Conservation (phyloP, 2,329 filamentous ascomycete species). For the Hypoxylon sp. region DNA sequence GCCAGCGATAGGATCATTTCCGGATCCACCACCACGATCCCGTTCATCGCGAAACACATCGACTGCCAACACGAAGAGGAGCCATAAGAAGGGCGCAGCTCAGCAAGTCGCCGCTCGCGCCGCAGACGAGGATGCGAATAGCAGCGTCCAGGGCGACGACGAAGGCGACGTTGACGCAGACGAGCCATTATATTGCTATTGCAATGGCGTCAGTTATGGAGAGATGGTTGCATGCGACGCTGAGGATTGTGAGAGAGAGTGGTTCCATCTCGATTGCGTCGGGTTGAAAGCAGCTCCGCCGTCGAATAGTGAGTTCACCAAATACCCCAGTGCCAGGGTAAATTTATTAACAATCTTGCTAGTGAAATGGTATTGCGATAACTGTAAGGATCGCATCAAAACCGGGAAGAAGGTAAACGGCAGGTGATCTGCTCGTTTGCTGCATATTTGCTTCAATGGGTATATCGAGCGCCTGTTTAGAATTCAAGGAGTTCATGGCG, state of each 20-base stretch:
- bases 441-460: conserved; percentile 25
- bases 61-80: conserved; percentile 63
- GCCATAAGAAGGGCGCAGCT: conserved; percentile 71
- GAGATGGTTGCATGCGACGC: conserved; percentile 89
- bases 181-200: conserved; percentile 84
- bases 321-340: conserved; percentile 24
- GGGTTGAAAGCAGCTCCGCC: conserved; percentile 84
- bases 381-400: conserved; percentile 78
- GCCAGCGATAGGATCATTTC: conserved; percentile 72
- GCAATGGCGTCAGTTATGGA: conserved; percentile 83
- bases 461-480: conserved; percentile 28
- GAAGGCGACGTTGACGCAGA: conserved; percentile 77
- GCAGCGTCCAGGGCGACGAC: conserved; percentile 62
- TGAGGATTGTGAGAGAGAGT: conserved; percentile 79
- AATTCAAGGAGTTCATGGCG: conserved; percentile 39
- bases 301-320: conserved; percentile 74
- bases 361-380: conserved; percentile 88
- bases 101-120: conserved; percentile 55
- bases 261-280: conserved; percentile 88
- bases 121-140: conserved; percentile 62
- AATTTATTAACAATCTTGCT: conserved; percentile 53
- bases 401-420: conserved; percentile 68
- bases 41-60: conserved; percentile 66
- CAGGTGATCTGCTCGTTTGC: conserved; percentile 55
- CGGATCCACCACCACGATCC: conserved; percentile 67